phyloP scores from a whole-genome alignment of 2,329 filamentous ascomycete genomes.

The Acrodontium crateriforme region DNA sequence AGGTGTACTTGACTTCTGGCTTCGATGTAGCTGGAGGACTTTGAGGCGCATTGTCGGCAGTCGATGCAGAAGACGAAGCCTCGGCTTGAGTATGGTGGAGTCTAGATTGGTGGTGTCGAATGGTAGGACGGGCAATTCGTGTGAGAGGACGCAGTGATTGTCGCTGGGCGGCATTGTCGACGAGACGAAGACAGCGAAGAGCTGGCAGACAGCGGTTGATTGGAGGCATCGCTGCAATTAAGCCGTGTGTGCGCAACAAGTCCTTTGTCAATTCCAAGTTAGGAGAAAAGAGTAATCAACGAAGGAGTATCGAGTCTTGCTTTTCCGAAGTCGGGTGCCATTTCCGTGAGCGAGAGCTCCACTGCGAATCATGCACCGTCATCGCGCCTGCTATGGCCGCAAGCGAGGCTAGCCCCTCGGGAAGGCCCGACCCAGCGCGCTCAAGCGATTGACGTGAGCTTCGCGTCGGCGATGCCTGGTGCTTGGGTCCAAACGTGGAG shows the following conservation, averaged over 20 bases:
- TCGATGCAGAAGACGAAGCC: conserved; percentile 18
- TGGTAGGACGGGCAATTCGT: conserved; percentile 1
- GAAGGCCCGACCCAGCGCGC: too few species aligned
- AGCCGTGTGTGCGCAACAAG: too few species aligned
- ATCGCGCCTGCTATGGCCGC: too few species aligned
- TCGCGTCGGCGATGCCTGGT: too few species aligned
- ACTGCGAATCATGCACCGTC: too few species aligned
- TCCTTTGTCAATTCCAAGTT: conserved; percentile 5
- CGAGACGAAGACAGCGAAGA: conserved; percentile 18
- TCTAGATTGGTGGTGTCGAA: conserved; percentile 10
- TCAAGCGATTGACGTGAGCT: too few species aligned
- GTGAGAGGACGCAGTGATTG: conserved; percentile 9
- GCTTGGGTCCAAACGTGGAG: too few species aligned
- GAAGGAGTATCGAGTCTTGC: too few species aligned
- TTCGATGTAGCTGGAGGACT: conserved; percentile 13
- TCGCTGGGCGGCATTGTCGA: conserved; percentile 19
- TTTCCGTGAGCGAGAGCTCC: too few species aligned
- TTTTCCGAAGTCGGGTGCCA: too few species aligned
- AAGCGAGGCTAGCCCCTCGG: too few species aligned
- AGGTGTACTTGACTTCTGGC: conserved; percentile 57
- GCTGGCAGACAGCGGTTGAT: conserved; percentile 14
- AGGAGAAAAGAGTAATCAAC: too few species aligned
- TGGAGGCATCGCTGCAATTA: conserved; percentile 11
- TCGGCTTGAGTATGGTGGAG: conserved; percentile 17
- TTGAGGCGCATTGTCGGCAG: conserved; percentile 16